Evolutionary conservation across 2,329 filamentous ascomycete species (phyloP).

Genomic region (Pseudocercospora crystallina): DNA sequence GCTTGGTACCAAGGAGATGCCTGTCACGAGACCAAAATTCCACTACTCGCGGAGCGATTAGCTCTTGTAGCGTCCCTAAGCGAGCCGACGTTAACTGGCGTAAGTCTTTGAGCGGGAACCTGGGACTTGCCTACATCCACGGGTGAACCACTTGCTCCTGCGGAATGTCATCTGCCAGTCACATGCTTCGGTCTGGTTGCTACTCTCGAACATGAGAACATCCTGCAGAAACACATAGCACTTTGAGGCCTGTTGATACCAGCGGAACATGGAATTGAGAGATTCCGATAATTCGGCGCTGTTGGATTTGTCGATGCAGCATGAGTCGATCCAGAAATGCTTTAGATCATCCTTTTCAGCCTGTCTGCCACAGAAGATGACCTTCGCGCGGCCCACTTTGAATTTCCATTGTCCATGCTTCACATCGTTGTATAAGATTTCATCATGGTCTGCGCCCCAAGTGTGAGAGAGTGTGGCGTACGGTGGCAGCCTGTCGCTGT

Average conservation of each 20-base stretch:
- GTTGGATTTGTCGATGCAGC: constrained; percentile 6
- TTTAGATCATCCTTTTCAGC: background rate
- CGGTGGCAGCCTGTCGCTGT: background rate
- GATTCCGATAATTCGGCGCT: background rate
- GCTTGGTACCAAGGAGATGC: background rate
- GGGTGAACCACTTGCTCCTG: constrained; percentile 2
- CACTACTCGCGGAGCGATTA: background rate
- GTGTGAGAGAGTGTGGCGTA: constrained; percentile 10
- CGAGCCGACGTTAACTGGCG: too few species aligned
- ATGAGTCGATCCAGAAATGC: constrained; percentile 4
- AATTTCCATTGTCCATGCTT: background rate
- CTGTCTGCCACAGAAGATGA: background rate
- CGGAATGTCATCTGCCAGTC: background rate
- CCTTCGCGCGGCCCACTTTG: constrained; percentile 1
- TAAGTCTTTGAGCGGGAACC: too few species aligned
- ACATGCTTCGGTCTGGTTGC: background rate
- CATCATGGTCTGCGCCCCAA: constrained; percentile 4
- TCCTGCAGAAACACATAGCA: constrained; percentile 6
- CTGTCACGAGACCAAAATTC: background rate
- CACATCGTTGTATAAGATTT: background rate
- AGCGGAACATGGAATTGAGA: constrained; percentile 2
- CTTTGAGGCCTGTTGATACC: background rate
- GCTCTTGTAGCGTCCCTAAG: constrained; percentile 1
- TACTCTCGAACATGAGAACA: background rate
- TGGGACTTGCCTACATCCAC: background rate